Conservation (phyloP, 768 basidiomycete genomes). For the Phanerochaete sordida region DNA sequence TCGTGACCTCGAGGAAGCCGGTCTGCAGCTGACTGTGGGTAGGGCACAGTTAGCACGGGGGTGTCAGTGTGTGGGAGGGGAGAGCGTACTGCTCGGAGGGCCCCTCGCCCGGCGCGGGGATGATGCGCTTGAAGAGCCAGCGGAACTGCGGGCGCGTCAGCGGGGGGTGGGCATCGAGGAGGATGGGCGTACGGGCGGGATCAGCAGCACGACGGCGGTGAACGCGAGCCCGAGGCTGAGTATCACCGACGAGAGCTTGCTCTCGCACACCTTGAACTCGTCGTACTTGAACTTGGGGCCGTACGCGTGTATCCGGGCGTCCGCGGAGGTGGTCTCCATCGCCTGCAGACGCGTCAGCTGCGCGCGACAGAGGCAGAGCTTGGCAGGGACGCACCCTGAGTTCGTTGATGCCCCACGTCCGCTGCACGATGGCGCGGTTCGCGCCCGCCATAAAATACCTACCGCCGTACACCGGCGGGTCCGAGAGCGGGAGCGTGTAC, state of each 20-base stretch:
- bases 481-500: constrained; percentile 33
- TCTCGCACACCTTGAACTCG: constrained; percentile 53
- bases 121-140: constrained; percentile 47
- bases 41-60: not conserved
- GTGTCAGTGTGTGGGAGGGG: not conserved
- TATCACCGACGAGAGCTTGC: constrained; percentile 37
- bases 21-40: constrained; percentile 28
- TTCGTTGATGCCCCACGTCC: constrained; percentile 52
- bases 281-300: constrained; percentile 75
- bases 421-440: constrained; percentile 50
- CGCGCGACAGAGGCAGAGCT: not conserved
- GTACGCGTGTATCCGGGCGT: constrained; percentile 37
- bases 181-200: constrained; percentile 25
- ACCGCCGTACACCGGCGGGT: constrained; percentile 33
- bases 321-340: constrained; percentile 12
- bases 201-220: constrained; percentile 4
- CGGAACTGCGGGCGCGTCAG: constrained; percentile 40
- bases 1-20: constrained; percentile 62
- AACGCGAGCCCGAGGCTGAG: constrained; percentile 31
- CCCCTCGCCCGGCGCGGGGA: constrained; percentile 55
- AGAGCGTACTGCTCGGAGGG: constrained; percentile 59
- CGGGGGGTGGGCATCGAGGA: not conserved
- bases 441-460: constrained; percentile 41
- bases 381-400: constrained; percentile 12
- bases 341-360: not conserved